phyloP scores from a whole-genome alignment of 2,329 filamentous ascomycete genomes.

The Rutstroemia sp. region DNA sequence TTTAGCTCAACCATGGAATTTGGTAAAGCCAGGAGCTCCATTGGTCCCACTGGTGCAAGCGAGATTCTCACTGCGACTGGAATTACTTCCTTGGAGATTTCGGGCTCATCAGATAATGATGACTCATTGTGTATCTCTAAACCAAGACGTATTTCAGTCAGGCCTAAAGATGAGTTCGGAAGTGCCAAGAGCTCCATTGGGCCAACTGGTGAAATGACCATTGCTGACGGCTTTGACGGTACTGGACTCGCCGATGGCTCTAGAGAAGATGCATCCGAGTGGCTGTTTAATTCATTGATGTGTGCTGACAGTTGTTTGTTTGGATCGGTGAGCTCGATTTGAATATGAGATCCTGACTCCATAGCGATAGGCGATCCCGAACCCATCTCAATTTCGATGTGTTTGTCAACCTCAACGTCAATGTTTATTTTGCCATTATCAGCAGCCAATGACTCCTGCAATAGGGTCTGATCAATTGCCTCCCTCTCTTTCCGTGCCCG shows the following conservation, averaged over 20 bases:
- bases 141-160: background rate
- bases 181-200: constrained; percentile 41
- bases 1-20: constrained; percentile 30
- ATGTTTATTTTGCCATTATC: background rate
- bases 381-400: background rate
- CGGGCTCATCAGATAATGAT: background rate
- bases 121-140: background rate
- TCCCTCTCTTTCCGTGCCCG: constrained; percentile 82
- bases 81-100: constrained; percentile 15
- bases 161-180: constrained; percentile 35
- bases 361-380: too few relatives aligned
- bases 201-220: constrained; percentile 15
- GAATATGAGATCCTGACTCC: background rate
- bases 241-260: background rate
- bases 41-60: constrained; percentile 19
- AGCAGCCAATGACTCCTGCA: constrained; percentile 37
- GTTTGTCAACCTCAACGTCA: background rate
- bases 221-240: background rate
- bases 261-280: background rate
- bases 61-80: constrained; percentile 20
- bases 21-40: constrained; percentile 45
- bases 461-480: constrained; percentile 65
- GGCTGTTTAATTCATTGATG: background rate
- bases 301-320: background rate
- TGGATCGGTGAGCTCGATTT: background rate